phyloP scores from a whole-genome alignment of 495 filamentous ascomycete genomes.

The Penicillium subrubescens region DNA sequence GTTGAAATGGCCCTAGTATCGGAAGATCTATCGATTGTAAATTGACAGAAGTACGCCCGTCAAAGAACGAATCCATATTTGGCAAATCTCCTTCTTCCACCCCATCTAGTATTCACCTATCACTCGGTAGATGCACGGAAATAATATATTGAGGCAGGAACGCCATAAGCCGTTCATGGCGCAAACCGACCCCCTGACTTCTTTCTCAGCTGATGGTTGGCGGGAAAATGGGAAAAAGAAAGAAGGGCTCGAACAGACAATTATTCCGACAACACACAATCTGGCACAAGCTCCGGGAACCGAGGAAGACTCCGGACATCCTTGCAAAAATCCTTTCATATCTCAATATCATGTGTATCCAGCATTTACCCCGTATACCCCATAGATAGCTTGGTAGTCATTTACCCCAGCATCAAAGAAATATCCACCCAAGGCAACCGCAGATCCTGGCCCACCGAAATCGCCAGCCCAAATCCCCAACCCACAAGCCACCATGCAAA shows the following conservation, averaged over 20 bases:
- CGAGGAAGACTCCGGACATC: neutral
- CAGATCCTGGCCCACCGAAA: neutral
- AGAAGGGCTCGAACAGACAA: neutral
- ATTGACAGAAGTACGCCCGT: neutral
- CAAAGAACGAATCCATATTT: neutral
- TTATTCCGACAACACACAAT: neutral
- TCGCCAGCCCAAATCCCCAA: neutral
- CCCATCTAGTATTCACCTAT: neutral
- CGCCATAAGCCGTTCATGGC: slow-evolving; percentile 3
- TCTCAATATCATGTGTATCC: neutral
- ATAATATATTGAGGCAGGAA: slow-evolving; percentile 1
- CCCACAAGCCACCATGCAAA: neutral
- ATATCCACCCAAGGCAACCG: slow-evolving; percentile 2
- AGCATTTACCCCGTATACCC: neutral
- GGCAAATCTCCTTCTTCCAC: neutral
- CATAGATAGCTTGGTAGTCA: neutral
- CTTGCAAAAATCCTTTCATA: neutral
- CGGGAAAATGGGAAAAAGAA: slow-evolving; percentile 1
- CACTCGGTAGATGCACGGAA: neutral
- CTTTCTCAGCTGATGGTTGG: neutral
- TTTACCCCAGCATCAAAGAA: neutral
- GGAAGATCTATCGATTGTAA: neutral
- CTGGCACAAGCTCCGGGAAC: neutral
- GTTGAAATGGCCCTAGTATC: neutral
- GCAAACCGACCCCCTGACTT: neutral